Conservation (phyloP, 2,329 filamentous ascomycete genomes). For the Diaporthe citrichinensis region DNA sequence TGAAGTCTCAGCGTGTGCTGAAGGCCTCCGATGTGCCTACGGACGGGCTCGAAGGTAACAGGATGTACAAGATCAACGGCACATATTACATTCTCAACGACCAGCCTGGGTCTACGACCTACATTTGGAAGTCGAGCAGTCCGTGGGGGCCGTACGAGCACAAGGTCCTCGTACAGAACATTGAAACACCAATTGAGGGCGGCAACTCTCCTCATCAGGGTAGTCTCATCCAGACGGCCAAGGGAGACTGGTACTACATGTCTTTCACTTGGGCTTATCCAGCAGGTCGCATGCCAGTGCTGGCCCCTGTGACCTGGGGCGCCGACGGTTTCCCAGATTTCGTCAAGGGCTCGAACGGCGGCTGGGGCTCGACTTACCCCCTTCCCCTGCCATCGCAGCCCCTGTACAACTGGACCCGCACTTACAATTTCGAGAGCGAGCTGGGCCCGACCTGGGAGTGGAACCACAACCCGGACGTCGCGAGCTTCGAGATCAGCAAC, state of each 20-base stretch:
- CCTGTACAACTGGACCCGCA: slow-evolving; percentile 52
- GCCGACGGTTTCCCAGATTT: slow-evolving; percentile 64
- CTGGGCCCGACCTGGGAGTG: slow-evolving; percentile 69
- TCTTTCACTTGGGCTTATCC: slow-evolving; percentile 70
- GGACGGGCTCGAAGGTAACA: slow-evolving; percentile 62
- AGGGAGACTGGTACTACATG: slow-evolving; percentile 71
- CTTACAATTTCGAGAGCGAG: slow-evolving; percentile 60
- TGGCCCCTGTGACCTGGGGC: slow-evolving; percentile 68
- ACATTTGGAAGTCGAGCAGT: slow-evolving; percentile 63
- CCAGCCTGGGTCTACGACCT: slow-evolving; percentile 60
- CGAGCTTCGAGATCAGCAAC: slow-evolving; percentile 59
- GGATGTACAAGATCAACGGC: slow-evolving; percentile 71
- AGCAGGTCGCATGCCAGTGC: slow-evolving; percentile 68
- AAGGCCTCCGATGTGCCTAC: slow-evolving; percentile 52
- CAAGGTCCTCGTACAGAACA: slow-evolving; percentile 58
- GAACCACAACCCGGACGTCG: slow-evolving; percentile 72
- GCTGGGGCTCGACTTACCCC: slow-evolving; percentile 63
- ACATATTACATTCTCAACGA: slow-evolving; percentile 69
- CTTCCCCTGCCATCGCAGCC: slow-evolving; percentile 49
- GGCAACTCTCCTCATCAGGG: slow-evolving; percentile 68
- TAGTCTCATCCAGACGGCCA: slow-evolving; percentile 65
- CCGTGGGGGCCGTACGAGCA: slow-evolving; percentile 67
- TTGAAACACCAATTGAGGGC: slow-evolving; percentile 58
- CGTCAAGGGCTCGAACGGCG: slow-evolving; percentile 57
- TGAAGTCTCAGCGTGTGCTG: slow-evolving; percentile 61